These are phyloP conservation scores for Monosporascus sp. DNA, from an alignment of 2,329 filamentous ascomycete species.

Conservation along the genomic window DNA sequence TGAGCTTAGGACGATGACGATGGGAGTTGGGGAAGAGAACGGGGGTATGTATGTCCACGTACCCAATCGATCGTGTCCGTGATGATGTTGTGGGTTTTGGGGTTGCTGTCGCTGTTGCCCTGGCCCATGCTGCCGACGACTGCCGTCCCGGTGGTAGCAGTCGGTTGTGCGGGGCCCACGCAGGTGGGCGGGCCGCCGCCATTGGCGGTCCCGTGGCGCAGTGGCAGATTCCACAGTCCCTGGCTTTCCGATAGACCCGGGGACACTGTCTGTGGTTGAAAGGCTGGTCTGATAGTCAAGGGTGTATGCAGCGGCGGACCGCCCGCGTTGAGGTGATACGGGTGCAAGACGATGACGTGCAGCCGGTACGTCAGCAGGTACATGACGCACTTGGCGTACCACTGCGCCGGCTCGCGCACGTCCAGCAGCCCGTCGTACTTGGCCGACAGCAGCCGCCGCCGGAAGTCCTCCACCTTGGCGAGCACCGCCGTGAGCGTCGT, in stretches of 20 bases:
- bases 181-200: conserved; percentile 36
- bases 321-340: conserved; percentile 50
- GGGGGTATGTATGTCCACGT: conserved; percentile 26
- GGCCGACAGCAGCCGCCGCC: conserved; percentile 57
- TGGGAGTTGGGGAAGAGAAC: background rate
- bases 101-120: conserved; percentile 3
- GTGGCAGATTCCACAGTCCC: conserved; percentile 39
- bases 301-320: conserved; percentile 18
- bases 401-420: conserved; percentile 54
- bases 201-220: conserved; percentile 35
- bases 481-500: conserved; percentile 60
- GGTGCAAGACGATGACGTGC: conserved; percentile 63
- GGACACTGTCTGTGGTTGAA: conserved; percentile 31
- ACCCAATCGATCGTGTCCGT: conserved; percentile 63
- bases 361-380: conserved; percentile 58
- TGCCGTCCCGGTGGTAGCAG: conserved; percentile 2
- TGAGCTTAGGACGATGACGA: background rate
- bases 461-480: conserved; percentile 64
- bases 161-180: conserved; percentile 11
- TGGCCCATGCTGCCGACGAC: background rate
- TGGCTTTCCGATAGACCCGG: conserved; percentile 44
- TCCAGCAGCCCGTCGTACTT: conserved; percentile 62
- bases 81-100: conserved; percentile 21
- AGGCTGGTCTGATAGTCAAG: background rate
- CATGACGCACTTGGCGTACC: conserved; percentile 59